These are phyloP conservation scores for Ammopiptanthus mongolicus DNA, from an alignment of 306 rosid genomes.

Conservation along the genomic window DNA sequence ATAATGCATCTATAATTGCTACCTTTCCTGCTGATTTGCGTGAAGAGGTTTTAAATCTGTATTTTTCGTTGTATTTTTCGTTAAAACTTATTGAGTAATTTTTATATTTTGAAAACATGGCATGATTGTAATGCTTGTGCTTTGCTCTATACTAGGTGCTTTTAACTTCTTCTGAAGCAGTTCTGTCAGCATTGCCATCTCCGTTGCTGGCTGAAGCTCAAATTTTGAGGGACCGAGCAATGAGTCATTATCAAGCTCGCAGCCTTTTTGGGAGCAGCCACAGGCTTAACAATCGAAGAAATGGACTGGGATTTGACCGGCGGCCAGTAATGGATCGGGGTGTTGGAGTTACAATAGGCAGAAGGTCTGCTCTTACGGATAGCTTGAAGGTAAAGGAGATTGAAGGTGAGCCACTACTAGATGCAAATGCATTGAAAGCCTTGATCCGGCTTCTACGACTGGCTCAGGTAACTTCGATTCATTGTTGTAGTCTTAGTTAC, in stretches of 20 bases:
- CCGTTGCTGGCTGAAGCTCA: conserved; percentile 96
- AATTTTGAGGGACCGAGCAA: conserved; percentile 91
- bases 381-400: conserved; percentile 74
- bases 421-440: conserved; percentile 82
- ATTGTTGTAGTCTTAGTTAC: conserved; percentile 9
- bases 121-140: conserved; percentile 12
- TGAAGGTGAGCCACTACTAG: conserved; percentile 88
- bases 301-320: conserved; percentile 88
- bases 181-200: conserved; percentile 90
- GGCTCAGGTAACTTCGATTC: conserved; percentile 70
- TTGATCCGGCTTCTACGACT: conserved; percentile 85
- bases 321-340: conserved; percentile 90
- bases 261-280: conserved; percentile 78
- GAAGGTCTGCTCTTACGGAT: conserved; percentile 71
- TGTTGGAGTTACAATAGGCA: conserved; percentile 85
- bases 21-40: conserved; percentile 99
- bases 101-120: conserved; percentile 2
- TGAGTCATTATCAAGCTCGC: conserved; percentile 98
- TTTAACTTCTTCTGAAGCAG: conserved; percentile 95
- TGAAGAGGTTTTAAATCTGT: conserved; percentile 75
- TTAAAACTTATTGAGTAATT: conserved; percentile 11
- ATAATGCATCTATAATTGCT: conserved; percentile 95
- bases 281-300: conserved; percentile 77
- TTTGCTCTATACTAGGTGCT: conserved; percentile 62
- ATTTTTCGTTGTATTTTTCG: conserved; percentile 7